Base-by-base conservation (phyloP, 169 alveolate species). In the Cryptosporidium sp. region DNA sequence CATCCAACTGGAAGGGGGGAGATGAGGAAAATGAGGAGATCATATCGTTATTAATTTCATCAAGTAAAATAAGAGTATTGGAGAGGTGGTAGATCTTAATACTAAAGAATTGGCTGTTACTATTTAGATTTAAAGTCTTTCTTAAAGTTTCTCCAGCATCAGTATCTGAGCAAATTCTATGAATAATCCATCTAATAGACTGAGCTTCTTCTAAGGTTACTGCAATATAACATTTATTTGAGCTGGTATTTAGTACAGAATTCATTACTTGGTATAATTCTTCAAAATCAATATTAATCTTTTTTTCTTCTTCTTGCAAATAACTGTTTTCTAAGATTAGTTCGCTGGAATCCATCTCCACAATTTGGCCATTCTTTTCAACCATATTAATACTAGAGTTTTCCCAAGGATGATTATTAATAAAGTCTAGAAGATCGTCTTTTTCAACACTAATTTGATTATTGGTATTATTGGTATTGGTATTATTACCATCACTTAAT, bases 161-260 rank as follows among this genome's bases (percentile, higher is more conserved):
- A 18, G 51, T 21, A 35, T 31, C 35, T 16, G 85, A 50, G 6
- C 51, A 35, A n/a, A 61, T n/a, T 7, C 52, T 18, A 16, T 75
- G 86, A 31, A 75, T 75, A 8, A 75, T 3, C 86, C 86, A 75
- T 61, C 86, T 75, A 12, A 75, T 75, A 12, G 73, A 59, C 26
- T 75, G 86, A 55, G 86, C 86, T 31, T 75, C 86, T 39, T 75
- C 86, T 26, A 75, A 39, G 31, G 74, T 59, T 26, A 75, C 73
- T 12, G 62, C 86, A 33, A 61, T 23, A 61, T 59, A 75, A 59
- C 61, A 39, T 29, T 41, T 59, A 16, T 75, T 75, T 12, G 86
- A 75, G 26, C 33, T 59, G 12, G 43, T 59, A 61, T 41, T 61
- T 7, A 75, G 59, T 14, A 61, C 74, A 14, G 23, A 14, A 21